Evolutionary conservation across 2,329 filamentous ascomycete species (phyloP).

Genomic region (Pseudocercospora musae): DNA sequence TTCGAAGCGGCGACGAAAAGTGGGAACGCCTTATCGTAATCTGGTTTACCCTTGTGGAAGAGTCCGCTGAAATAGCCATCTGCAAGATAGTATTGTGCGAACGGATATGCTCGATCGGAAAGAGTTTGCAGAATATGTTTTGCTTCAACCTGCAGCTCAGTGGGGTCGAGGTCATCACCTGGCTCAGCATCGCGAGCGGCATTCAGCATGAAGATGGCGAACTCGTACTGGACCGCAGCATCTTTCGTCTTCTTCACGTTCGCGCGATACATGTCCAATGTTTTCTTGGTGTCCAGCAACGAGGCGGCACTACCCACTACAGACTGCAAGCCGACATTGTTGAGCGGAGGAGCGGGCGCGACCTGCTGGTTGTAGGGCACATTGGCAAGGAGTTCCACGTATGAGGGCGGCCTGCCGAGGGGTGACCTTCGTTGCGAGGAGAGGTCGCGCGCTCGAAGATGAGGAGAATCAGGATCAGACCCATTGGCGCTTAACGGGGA

Average conservation of each 20-base stretch:
- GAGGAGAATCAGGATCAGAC: conserved; percentile 39
- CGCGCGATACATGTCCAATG: conserved; percentile 92
- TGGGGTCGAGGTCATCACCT: conserved; percentile 42
- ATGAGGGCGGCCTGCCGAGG: conserved; percentile 57
- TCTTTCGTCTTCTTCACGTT: conserved; percentile 98
- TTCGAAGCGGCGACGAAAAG: conserved; percentile 92
- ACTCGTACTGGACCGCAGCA: conserved; percentile 86
- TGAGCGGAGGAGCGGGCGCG: conserved; percentile 62
- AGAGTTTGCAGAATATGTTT: conserved; percentile 83
- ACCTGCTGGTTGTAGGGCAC: conserved; percentile 76
- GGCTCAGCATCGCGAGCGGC: conserved; percentile 71
- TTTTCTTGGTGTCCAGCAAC: conserved; percentile 85
- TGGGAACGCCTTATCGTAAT: conserved; percentile 86
- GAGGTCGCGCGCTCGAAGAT: conserved; percentile 45
- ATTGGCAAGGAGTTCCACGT: conserved; percentile 59
- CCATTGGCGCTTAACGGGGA: conserved; percentile 51
- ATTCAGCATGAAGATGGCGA: conserved; percentile 90
- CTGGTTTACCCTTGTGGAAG: conserved; percentile 90
- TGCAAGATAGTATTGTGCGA: conserved; percentile 95
- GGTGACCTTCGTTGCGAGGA: conserved; percentile 56
- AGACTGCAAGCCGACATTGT: conserved; percentile 76
- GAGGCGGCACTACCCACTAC: conserved; percentile 87
- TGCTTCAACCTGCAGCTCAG: conserved; percentile 77
- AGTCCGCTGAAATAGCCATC: conserved; percentile 92
- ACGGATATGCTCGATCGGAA: conserved; percentile 84